Percentiles rank a stretch among this genome's conserved stretches.
phyloP scores from a whole-genome alignment of 2,329 filamentous ascomycete species.

The Scolecobasidium constrictum region DNA sequence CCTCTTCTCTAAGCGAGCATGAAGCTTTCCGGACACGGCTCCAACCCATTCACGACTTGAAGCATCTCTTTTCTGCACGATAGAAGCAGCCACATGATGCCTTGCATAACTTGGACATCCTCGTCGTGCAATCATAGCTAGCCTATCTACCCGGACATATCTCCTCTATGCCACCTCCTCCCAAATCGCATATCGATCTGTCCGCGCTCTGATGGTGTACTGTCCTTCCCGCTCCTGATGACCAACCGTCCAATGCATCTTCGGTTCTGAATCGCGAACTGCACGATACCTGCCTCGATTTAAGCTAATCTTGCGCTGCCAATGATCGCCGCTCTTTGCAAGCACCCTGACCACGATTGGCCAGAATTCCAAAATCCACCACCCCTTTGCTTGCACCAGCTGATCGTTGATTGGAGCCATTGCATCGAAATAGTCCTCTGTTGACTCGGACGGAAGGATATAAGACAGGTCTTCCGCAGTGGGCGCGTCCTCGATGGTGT shows the following conservation, averaged over 20 bases:
- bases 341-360: slow-evolving; percentile 29
- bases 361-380: slow-evolving; percentile 35
- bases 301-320: slow-evolving; percentile 26
- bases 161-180: background rate
- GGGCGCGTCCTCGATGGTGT: background rate
- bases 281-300: slow-evolving; percentile 29
- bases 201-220: slow-evolving; percentile 16
- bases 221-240: slow-evolving; percentile 22
- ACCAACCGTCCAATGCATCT: slow-evolving; percentile 27
- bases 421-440: background rate
- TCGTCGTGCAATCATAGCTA: too few relatives aligned
- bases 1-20: too few relatives aligned
- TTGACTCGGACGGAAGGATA: slow-evolving; percentile 1
- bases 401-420: slow-evolving; percentile 23
- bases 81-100: too few relatives aligned
- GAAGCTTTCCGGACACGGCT: too few relatives aligned
- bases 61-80: too few relatives aligned
- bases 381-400: slow-evolving; percentile 24
- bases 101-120: too few relatives aligned
- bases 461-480: background rate
- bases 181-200: background rate
- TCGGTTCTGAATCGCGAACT: slow-evolving; percentile 25
- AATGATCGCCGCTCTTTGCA: slow-evolving; percentile 20
- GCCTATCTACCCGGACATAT: too few relatives aligned
- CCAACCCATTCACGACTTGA: too few relatives aligned